These are phyloP conservation scores for Penicillium freii DNA, from an alignment of 2,329 filamentous ascomycete genomes.

Conservation along the genomic window DNA sequence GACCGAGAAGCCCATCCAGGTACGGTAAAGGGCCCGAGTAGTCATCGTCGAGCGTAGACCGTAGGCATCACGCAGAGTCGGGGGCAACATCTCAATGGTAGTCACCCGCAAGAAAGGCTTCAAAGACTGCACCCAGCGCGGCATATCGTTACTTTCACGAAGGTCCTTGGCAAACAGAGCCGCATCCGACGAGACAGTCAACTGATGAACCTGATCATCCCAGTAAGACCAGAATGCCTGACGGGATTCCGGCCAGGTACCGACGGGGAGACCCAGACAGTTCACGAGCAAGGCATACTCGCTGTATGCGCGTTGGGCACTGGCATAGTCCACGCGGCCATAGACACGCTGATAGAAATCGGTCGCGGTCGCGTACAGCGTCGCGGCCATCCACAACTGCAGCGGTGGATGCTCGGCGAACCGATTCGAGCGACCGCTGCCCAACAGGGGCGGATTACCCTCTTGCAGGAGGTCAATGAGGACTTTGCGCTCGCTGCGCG, in stretches of 20 bases:
- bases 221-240: slow-evolving; percentile 39
- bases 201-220: slow-evolving; percentile 31
- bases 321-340: slow-evolving; percentile 31
- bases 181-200: slow-evolving; percentile 31
- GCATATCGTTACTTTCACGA: slow-evolving; percentile 25
- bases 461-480: slow-evolving; percentile 28
- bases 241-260: slow-evolving; percentile 33
- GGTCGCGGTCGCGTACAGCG: slow-evolving; percentile 37
- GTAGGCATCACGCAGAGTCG: slow-evolving; percentile 34
- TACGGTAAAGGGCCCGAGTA: slow-evolving; percentile 30
- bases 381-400: slow-evolving; percentile 37
- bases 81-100: slow-evolving; percentile 38
- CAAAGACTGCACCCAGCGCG: slow-evolving; percentile 30
- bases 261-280: slow-evolving; percentile 28
- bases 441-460: slow-evolving; percentile 23
- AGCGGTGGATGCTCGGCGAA: slow-evolving; percentile 22
- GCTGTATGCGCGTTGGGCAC: slow-evolving; percentile 32
- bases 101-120: slow-evolving; percentile 33
- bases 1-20: slow-evolving; percentile 33
- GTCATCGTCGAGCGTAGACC: slow-evolving; percentile 30
- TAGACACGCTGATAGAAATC: slow-evolving; percentile 41
- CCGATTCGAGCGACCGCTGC: slow-evolving; percentile 23
- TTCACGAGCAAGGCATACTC: slow-evolving; percentile 33
- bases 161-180: slow-evolving; percentile 33
- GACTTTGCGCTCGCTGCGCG: slow-evolving; percentile 28